Evolutionary conservation across 2,329 filamentous ascomycete species (phyloP), one percentile per base, ranked within the genome.

Genomic region (Didymella keratinophila): DNA sequence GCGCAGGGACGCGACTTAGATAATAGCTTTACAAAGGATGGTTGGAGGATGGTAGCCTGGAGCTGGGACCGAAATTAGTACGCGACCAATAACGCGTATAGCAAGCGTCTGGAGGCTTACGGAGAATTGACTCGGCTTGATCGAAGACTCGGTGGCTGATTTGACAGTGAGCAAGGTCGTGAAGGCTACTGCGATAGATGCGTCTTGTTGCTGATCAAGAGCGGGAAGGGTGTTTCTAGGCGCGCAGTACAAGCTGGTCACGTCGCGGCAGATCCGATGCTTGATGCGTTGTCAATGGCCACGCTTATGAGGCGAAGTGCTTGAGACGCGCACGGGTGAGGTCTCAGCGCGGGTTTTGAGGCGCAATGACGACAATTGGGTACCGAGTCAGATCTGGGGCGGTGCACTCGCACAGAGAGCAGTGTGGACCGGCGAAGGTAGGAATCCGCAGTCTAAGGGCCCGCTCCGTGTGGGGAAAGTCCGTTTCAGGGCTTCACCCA

Each of bases 271-370:
- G 66, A 67, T 62, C 66, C 65, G 72, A 73, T 74, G 75, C 66
- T 75, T 72, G 75, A 78, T 78, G 76, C 70, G 76, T 73, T 78
- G 76, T 77, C 76, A 78, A 77, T 78, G 75, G 74, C 74, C 72
- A 74, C 70, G 71, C 73, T 74, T 74, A 70, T 71, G 72, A 74
- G 73, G 72, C 69, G 73, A 68, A 61, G 63, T 66, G 57, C 64
- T 67, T 65, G 65, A 67, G 55, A 62, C 47, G 68, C 60, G 72
- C 71, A 73, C 69, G 67, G 68, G 59, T 62, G 63, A 58, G 68
- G 71, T 66, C 66, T 70, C 66, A 69, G 70, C 61, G 66, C 59
- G 66, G 53, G 62, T 56, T 56, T 62, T 68, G 71, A 70, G 71
- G 71, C 73, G 71, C 68, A 70, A 66, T 53, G 39, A 57, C 41